Conservation (phyloP, 805 yeast species). For the Sungouiella thailandica region DNA sequence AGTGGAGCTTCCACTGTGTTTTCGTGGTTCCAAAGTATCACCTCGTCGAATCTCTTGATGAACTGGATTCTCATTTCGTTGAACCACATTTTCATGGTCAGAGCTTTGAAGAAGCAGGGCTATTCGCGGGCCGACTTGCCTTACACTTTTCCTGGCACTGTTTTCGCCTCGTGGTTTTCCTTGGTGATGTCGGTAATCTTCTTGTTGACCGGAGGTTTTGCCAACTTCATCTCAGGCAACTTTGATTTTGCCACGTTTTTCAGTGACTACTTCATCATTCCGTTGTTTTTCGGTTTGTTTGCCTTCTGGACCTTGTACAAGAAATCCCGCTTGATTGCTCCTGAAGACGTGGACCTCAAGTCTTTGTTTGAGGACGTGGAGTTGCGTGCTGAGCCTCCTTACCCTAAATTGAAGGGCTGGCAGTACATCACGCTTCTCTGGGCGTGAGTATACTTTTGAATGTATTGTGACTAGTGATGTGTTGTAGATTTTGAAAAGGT, state of each 20-base stretch:
- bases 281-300: conserved; percentile 24
- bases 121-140: conserved; percentile 27
- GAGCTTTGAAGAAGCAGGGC: conserved; percentile 40
- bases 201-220: conserved; percentile 32
- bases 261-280: conserved; percentile 18
- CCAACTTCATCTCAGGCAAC: conserved; percentile 27
- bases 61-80: conserved; percentile 28
- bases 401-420: conserved; percentile 18
- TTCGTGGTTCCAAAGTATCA: conserved; percentile 29
- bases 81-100: conserved; percentile 25
- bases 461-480: too few relatives aligned
- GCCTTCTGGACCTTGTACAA: conserved; percentile 29
- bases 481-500: too few relatives aligned
- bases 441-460: too few relatives aligned
- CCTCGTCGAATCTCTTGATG: conserved; percentile 25
- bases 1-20: conserved; percentile 24
- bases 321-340: conserved; percentile 16
- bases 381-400: conserved; percentile 26
- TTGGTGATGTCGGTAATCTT: conserved; percentile 19
- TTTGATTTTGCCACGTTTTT: conserved; percentile 21
- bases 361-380: conserved; percentile 25
- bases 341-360: conserved; percentile 21
- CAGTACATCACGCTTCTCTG: conserved; percentile 15
- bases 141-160: conserved; percentile 22
- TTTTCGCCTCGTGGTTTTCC: conserved; percentile 28